Evolutionary conservation across 2,329 filamentous ascomycete genomes (phyloP).

Genomic region (Thielaviopsis cerberus): DNA sequence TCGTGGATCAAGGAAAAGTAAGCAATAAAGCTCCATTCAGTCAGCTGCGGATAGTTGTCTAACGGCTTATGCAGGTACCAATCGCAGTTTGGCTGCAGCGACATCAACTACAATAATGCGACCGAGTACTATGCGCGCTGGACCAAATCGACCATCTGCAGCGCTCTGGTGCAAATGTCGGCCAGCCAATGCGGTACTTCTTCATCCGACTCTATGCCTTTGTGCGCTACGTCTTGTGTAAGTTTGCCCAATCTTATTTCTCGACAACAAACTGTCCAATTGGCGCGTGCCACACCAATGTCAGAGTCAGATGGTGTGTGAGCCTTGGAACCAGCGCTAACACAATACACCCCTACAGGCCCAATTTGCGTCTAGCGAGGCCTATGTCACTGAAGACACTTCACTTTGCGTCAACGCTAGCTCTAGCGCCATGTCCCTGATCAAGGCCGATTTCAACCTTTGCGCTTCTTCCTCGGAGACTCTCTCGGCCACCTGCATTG

Average conservation of each 20-base stretch:
- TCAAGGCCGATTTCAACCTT: constrained; percentile 80
- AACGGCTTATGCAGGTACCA: constrained; percentile 46
- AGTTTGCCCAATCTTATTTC: constrained; percentile 16
- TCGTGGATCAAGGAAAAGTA: constrained; percentile 66
- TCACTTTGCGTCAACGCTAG: constrained; percentile 51
- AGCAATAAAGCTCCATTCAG: constrained; percentile 16
- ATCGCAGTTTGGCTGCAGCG: constrained; percentile 59
- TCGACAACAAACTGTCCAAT: neutral
- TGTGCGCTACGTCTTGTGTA: constrained; percentile 83
- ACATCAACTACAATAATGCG: constrained; percentile 59
- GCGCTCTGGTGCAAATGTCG: constrained; percentile 82
- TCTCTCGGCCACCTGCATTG: constrained; percentile 55
- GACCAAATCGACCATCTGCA: constrained; percentile 82
- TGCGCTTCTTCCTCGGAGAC: constrained; percentile 71
- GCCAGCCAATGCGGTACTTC: constrained; percentile 48
- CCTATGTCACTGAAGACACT: constrained; percentile 58
- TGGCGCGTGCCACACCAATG: constrained; percentile 15
- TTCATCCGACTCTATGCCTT: constrained; percentile 44
- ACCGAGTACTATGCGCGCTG: constrained; percentile 79
- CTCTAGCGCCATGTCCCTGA: constrained; percentile 50
- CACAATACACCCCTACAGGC: constrained; percentile 31
- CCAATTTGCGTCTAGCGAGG: constrained; percentile 73
- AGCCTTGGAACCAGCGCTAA: neutral
- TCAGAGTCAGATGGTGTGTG: neutral
- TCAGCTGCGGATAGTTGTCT: neutral